These are phyloP conservation scores for Monosporozyma servazzii DNA, from an alignment of 805 yeast genomes.

Conservation along the genomic window DNA sequence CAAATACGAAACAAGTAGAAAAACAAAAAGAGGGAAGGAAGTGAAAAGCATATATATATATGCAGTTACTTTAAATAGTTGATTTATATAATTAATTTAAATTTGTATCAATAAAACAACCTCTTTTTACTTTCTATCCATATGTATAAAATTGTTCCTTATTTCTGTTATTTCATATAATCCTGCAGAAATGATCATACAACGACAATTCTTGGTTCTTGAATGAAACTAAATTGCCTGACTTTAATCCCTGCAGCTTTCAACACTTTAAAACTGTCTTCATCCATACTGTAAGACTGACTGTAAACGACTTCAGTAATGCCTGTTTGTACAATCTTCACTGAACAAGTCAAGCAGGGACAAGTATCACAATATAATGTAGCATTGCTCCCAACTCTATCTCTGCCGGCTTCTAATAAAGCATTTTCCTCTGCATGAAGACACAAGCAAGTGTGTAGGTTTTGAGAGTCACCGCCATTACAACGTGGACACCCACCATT, in stretches of 20 bases:
- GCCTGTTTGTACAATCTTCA: constrained; percentile 90
- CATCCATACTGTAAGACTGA: constrained; percentile 88
- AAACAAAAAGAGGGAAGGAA: background rate
- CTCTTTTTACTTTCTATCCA: background rate
- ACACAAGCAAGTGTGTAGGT: constrained; percentile 78
- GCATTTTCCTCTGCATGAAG: constrained; percentile 98
- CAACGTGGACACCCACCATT: constrained; percentile 95
- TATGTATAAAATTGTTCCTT: background rate
- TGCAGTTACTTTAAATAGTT: background rate
- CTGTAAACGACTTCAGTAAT: constrained; percentile 87
- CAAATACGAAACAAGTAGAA: background rate
- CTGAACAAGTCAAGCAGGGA: constrained; percentile 93
- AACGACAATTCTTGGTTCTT: constrained; percentile 18
- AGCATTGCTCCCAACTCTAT: constrained; percentile 55
- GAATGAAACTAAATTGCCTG: constrained; percentile 42
- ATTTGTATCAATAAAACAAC: background rate
- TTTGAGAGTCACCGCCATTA: constrained; percentile 61
- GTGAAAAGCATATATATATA: background rate
- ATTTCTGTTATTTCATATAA: background rate
- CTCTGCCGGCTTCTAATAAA: constrained; percentile 85
- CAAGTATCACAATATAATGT: constrained; percentile 90
- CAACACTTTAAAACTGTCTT: constrained; percentile 59
- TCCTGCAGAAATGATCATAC: background rate
- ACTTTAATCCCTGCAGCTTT: constrained; percentile 63
- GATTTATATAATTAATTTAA: background rate